Base-by-base conservation (phyloP, 129 eudicot genomes). In the Chrysanthemum makinoi region DNA sequence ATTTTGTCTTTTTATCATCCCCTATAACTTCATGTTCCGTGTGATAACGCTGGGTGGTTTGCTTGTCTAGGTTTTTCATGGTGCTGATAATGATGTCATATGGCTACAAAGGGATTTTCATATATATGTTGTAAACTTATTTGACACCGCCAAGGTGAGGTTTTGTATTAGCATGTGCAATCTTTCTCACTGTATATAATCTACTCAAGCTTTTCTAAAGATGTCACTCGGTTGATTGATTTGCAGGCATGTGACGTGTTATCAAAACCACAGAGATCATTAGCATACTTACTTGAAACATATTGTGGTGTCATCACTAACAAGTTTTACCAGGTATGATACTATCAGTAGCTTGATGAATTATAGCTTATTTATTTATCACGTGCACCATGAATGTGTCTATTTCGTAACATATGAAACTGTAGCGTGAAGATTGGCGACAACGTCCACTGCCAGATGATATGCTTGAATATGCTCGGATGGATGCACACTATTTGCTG, bases 91-190 rank as follows among this genome's bases (percentile, higher is more conserved):
- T 75, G 98, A 94, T 84, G 87, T 94, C 66, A 85, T 87, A 62
- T 94, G 98, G 98, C 89, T 94, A 73, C 96, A 94, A 82, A 82
- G 96, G 72, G 98, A 94, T 80, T 94, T 89, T 72, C 98, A 89
- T 72, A 87, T 94, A 11, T 94, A 89, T 73, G 90, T 87, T 51
- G 96, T 89, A 44, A 94, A 89, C 73, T 69, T 94, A 73, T 89
- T 94, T 70, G 98, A 94, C 81, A 94, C 98, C 55, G 96, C 96
- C 9, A 94, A 94, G 96, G 98, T 94, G 64, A 78, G 81, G 22
- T 66, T 18, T 44, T 5, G 17, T 16, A 50, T 73, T 33, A 16
- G 2, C 20, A 47, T 7, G 14, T 62, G 2, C 46, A 58, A 18
- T 62, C 67, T 74, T 5, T 50, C 76, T 44, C 20, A 20, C 53